These are phyloP conservation scores for Diplosphaera chodatii DNA, from an alignment of 139 green algal genomes.

Conservation along the genomic window DNA sequence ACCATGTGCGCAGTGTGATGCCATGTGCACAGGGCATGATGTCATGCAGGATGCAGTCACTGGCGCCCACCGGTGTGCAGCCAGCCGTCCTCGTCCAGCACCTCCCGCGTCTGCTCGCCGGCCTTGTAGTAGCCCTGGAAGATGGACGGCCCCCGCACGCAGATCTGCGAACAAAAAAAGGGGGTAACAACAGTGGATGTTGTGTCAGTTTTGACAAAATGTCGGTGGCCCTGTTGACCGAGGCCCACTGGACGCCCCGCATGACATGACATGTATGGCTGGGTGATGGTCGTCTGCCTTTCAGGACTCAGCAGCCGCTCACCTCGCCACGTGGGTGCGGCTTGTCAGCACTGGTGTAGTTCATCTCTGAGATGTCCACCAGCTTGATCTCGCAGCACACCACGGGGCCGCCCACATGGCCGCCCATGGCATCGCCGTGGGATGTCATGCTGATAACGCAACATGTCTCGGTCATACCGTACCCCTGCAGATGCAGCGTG, in stretches of 20 bases:
- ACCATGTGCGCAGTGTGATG: too few species aligned
- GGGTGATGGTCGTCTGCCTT: too few species aligned
- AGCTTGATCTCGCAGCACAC: constrained; percentile 86
- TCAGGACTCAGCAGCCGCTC: background rate
- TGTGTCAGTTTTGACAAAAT: too few species aligned
- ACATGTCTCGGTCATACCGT: constrained; percentile 78
- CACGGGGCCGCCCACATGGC: constrained; percentile 79
- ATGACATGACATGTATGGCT: too few species aligned
- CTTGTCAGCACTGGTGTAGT: constrained; percentile 74
- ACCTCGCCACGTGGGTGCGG: constrained; percentile 70
- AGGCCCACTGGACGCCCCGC: too few species aligned
- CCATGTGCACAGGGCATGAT: too few species aligned
- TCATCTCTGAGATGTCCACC: constrained; percentile 95
- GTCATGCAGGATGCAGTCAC: too few species aligned
- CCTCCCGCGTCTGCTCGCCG: constrained; percentile 64
- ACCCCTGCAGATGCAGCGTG: constrained; percentile 19
- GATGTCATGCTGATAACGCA: constrained; percentile 74
- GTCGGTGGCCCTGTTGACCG: too few species aligned
- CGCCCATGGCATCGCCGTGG: constrained; percentile 45
- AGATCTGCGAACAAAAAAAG: constrained; percentile 56
- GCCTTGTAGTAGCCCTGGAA: constrained; percentile 88
- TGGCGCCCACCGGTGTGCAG: constrained; percentile 74
- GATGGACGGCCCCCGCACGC: constrained; percentile 82
- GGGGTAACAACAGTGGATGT: too few species aligned
- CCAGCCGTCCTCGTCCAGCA: constrained; percentile 87